Evolutionary conservation across 768 basidiomycete species (phyloP).

Genomic region (Termitomyces sp.): DNA sequence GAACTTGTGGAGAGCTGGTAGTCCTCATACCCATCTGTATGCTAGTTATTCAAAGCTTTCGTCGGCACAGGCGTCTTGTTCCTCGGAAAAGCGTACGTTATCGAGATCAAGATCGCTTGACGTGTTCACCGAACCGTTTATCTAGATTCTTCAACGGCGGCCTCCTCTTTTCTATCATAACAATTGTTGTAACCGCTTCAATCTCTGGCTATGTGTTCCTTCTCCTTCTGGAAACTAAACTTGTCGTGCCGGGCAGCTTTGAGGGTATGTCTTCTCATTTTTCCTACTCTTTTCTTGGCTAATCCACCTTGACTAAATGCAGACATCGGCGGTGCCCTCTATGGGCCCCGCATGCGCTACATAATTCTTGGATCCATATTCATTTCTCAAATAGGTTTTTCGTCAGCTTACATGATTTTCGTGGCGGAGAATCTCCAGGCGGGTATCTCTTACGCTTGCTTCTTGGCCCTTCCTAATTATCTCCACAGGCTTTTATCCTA

Average conservation of each 20-base stretch:
- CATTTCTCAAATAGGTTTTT: slow-evolving; percentile 85
- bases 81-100: slow-evolving; percentile 83
- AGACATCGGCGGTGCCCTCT: slow-evolving; percentile 93
- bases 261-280: slow-evolving; percentile 50
- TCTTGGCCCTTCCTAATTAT: neutral
- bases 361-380: slow-evolving; percentile 84
- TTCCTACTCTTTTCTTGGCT: neutral
- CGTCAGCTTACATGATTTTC: slow-evolving; percentile 90
- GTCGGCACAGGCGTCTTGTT: slow-evolving; percentile 98
- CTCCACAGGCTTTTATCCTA: slow-evolving; percentile 64
- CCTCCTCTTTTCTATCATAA: slow-evolving; percentile 77
- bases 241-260: slow-evolving; percentile 89
- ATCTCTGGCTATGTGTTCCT: slow-evolving; percentile 93
- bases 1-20: neutral
- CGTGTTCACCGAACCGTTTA: neutral
- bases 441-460: slow-evolving; percentile 17
- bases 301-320: neutral
- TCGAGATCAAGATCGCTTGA: neutral
- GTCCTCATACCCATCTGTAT: neutral
- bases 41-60: slow-evolving; percentile 84
- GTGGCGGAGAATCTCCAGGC: slow-evolving; percentile 82
- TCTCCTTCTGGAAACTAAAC: slow-evolving; percentile 81
- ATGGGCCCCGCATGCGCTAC: slow-evolving; percentile 91
- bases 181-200: slow-evolving; percentile 73
- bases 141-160: slow-evolving; percentile 92